Base-by-base conservation (phyloP, 805 yeast species). In the Candida glaebosa region DNA sequence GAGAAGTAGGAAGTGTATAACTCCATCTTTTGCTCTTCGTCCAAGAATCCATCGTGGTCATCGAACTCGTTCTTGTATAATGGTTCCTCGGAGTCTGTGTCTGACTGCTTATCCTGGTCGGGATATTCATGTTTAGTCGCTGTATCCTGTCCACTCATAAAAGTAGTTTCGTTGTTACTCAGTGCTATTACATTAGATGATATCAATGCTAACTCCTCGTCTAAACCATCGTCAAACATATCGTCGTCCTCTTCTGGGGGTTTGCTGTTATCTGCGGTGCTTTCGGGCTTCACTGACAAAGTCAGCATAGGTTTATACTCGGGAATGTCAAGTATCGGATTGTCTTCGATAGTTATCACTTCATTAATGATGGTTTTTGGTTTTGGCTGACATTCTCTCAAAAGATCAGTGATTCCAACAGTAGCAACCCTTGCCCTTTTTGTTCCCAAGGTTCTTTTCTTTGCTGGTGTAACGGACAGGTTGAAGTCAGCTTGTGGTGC, bases 1-100 rank as follows among this genome's bases (percentile, higher is more conserved):
- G 57, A 50, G 41, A 54, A 68, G 40, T 70, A 65, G 33, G 63
- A 59, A 24, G 73, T 60, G 51, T 69, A 73, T 17, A 76, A 63
- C 22, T 70, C 73, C 34, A 56, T 48, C 39, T 60, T 60, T 38
- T 75, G 64, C 5, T 58, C 56, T 3, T 65, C 54, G 2, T 60
- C 56, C 37, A 76, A 59, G n/a, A 65, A 56, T 0, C 79, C 81
- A 14, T 65, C 76, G 4, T 46, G 43, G 0, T 49, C 44, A 8
- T 42, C 41, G 42, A 65, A 63, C 6, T 35, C 18, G 38, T 45
- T 49, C 10, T 51, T 37, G 42, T 46, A 60, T 0, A 57, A 24
- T 3, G 44, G 45, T 24, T 62, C 65, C 4, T 39, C 38, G 12
- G 30, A 46, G n/a, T 3, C 38, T n/a, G n/a, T n/a, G 14, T 28